Base-by-base conservation (phyloP, 768 basidiomycete genomes). In the Kwoniella pini region DNA sequence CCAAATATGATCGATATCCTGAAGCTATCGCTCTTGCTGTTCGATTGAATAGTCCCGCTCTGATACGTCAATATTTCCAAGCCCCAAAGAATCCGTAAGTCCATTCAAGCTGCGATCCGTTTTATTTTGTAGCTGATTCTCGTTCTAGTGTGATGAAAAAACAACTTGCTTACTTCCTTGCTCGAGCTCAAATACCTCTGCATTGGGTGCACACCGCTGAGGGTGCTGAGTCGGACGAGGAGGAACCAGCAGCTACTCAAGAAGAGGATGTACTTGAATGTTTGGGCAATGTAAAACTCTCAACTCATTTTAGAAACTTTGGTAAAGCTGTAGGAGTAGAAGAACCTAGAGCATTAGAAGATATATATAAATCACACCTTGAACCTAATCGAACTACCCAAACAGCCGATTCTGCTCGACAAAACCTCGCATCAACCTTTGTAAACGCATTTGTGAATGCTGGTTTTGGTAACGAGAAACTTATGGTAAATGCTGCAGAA, bases 401-500 rank as follows among this genome's bases (percentile, higher is more conserved):
- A 0, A 89, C 86, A 60, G 87, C 96, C 48, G 94, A 97, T 72
- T 96, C 94, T 5, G 95, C 96, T 22, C 85, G 90, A 59, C 92
- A 88, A 43, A 98, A 97, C 79, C 80, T 98, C 60, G 95, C 96
- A 0, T 90, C 92, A 2, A 96, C 95, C 1, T 98, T 98, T 65
- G 96, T 99, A 64, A 98, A 99, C 72, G 96, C 93, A 1, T 99
- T 98, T 62, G 95, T 97, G 53, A 99, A 99, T 72, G 95, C 93
- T 43, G 96, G 95, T 0, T 99, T 94, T 73, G 93, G 92, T 22
- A 99, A 99, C 76, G 96, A 99, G 78, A 97, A 96, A 77, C 84
- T 99, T 54, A 95, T 99, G 91, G 92, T 94, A 4, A 88, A 88
- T 74, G 95, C 93, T 1, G 90, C 92, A 60, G 94, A 96, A 72